Percentiles rank a stretch among this genome's conserved stretches.
Conservation (phyloP, 2,329 filamentous ascomycete genomes). For the Fusarium haematococcum region DNA sequence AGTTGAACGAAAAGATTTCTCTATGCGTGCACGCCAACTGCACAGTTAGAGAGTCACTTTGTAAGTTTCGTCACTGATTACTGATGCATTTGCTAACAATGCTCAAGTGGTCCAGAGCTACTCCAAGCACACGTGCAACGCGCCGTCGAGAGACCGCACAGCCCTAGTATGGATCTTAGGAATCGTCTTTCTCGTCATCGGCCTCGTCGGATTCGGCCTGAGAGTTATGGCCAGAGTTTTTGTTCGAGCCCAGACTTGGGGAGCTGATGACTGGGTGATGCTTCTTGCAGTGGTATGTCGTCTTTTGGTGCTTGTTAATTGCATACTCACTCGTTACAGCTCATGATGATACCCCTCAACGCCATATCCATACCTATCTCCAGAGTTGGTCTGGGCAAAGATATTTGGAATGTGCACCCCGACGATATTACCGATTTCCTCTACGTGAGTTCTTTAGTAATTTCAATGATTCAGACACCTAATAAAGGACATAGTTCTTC, state of each 20-base stretch:
- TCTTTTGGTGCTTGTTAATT: fast-evolving
- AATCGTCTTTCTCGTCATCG: constrained; percentile 3
- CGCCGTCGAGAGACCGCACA: constrained; percentile 19
- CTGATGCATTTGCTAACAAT: not conserved
- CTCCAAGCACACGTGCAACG: constrained; percentile 15
- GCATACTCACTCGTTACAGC: not conserved
- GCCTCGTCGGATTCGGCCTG: constrained; percentile 9
- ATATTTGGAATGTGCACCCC: constrained; percentile 16
- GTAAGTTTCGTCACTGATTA: not conserved
- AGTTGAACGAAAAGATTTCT: constrained; percentile 16
- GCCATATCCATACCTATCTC: constrained; percentile 6
- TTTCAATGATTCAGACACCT: fast-evolving
- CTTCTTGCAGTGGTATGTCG: constrained; percentile 15
- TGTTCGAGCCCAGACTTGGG: constrained; percentile 16
- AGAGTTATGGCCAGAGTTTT: constrained; percentile 22
- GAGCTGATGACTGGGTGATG: constrained; percentile 22
- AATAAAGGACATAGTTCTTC: not conserved
- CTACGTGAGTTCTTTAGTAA: not conserved
- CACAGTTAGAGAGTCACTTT: constrained; percentile 7
- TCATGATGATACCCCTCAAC: constrained; percentile 20
- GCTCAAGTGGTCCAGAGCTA: constrained; percentile 4
- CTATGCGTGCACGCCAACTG: constrained; percentile 8
- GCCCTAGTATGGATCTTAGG: constrained; percentile 9
- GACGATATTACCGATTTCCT: constrained; percentile 17
- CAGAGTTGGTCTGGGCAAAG: not conserved